Evolutionary conservation across 306 rosid genomes (phyloP).

Genomic region (Aeschynomene evenia): DNA sequence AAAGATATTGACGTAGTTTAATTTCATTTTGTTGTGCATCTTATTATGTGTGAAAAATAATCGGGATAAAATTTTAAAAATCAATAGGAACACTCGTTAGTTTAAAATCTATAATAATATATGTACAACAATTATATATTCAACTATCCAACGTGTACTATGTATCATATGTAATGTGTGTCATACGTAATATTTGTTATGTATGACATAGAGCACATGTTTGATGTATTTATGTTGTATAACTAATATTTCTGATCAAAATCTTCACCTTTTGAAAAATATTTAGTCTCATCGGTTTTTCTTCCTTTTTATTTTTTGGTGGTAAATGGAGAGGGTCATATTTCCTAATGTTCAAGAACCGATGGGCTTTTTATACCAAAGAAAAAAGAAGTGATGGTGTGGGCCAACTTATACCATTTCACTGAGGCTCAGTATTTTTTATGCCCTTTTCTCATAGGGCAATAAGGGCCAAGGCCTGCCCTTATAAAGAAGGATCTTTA

Average conservation of each 20-base stretch:
- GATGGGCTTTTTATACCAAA: background rate
- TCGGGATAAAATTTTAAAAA: background rate
- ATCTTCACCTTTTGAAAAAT: background rate
- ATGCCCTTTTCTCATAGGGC: too few species aligned
- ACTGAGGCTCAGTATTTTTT: background rate
- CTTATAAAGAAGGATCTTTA: background rate
- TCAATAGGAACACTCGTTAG: background rate
- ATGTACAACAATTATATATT: too few species aligned
- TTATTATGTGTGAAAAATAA: background rate
- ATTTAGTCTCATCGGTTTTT: background rate
- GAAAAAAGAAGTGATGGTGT: background rate
- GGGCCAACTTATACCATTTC: background rate
- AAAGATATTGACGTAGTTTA: background rate
- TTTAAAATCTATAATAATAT: background rate
- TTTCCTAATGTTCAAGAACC: background rate
- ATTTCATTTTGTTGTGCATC: background rate
- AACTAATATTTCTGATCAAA: too few species aligned
- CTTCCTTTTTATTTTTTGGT: background rate
- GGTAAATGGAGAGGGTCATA: background rate
- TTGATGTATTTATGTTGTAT: too few species aligned
- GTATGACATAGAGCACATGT: too few species aligned
- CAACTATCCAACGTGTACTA: too few species aligned
- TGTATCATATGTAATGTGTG: too few species aligned
- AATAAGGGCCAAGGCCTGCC: background rate
- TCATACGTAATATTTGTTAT: too few species aligned